phyloP scores from a whole-genome alignment of 2,329 filamentous ascomycete species.

The Colletotrichum lupini region DNA sequence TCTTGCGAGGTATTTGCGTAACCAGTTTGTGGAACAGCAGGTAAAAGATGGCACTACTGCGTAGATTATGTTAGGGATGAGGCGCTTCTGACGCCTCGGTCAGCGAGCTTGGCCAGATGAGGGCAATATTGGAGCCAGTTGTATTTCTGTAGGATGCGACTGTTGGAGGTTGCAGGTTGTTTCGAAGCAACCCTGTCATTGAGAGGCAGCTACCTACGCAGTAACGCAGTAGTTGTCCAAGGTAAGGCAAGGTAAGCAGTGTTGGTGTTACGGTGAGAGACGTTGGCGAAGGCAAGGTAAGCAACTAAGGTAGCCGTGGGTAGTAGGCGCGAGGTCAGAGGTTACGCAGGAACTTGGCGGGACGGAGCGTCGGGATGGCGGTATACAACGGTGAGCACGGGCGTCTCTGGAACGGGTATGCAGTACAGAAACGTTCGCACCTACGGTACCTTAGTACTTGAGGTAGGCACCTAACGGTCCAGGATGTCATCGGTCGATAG shows the following conservation, averaged over 20 bases:
- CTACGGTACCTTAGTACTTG: no score
- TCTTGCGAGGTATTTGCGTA: constrained; percentile 22
- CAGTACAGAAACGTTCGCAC: not conserved
- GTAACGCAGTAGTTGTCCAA: not conserved
- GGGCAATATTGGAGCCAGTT: not conserved
- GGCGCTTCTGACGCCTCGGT: constrained; percentile 1
- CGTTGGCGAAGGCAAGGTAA: not conserved
- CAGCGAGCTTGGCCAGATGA: not conserved
- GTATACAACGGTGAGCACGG: not conserved
- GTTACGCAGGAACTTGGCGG: not conserved
- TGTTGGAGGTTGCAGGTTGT: not conserved
- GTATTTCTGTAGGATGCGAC: not conserved
- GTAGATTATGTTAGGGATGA: not conserved
- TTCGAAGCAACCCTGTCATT: not conserved
- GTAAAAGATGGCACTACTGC: not conserved
- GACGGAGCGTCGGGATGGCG: not conserved
- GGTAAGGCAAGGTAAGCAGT: not conserved
- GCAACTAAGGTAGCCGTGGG: not conserved
- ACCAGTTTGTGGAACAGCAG: constrained; percentile 1
- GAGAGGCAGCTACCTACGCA: not conserved
- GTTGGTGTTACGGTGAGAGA: not conserved
- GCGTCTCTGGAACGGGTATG: not conserved
- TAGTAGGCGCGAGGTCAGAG: not conserved
- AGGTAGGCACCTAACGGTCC: not conserved
- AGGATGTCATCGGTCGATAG: not conserved